A percentile compares a stretch with the other conserved stretches of the same genome.
Conservation (phyloP, 2,329 filamentous ascomycete species). For the Phialophora chinensis region DNA sequence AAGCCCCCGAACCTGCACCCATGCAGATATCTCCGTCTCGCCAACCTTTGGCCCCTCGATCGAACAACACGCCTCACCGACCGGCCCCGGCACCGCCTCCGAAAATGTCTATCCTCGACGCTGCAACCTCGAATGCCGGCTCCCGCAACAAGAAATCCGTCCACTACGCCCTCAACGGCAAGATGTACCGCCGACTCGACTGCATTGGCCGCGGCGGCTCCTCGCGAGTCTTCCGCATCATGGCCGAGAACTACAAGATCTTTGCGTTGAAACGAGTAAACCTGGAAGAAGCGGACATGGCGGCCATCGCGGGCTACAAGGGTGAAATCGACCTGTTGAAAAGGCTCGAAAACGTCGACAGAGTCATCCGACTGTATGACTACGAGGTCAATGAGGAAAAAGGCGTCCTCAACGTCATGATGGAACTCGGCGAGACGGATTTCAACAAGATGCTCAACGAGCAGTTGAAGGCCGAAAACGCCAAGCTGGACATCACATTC, state of each 20-base stretch:
- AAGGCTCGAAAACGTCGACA: slow-evolving; percentile 80
- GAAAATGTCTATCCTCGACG: slow-evolving; percentile 96
- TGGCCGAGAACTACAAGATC: slow-evolving; percentile 95
- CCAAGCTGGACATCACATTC: slow-evolving; percentile 84
- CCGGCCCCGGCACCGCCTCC: slow-evolving; percentile 79
- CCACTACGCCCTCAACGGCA: slow-evolving; percentile 88
- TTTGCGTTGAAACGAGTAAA: slow-evolving; percentile 93
- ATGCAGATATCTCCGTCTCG: slow-evolving; percentile 51
- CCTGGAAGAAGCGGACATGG: slow-evolving; percentile 85
- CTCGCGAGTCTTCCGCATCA: slow-evolving; percentile 92
- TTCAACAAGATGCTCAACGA: slow-evolving; percentile 82
- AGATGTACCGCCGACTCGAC: slow-evolving; percentile 86
- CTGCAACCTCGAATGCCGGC: slow-evolving; percentile 82
- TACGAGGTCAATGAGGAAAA: slow-evolving; percentile 94
- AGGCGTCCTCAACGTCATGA: slow-evolving; percentile 84
- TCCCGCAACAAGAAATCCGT: slow-evolving; percentile 77
- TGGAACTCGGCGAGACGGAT: slow-evolving; percentile 97
- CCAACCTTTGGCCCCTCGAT: slow-evolving; percentile 59
- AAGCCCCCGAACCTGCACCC: slow-evolving; percentile 52
- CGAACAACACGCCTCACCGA: slow-evolving; percentile 75
- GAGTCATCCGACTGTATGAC: slow-evolving; percentile 88
- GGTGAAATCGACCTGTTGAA: slow-evolving; percentile 92
- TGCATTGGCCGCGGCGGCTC: slow-evolving; percentile 91
- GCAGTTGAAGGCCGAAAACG: slow-evolving; percentile 72
- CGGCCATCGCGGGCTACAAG: slow-evolving; percentile 83